Evolutionary conservation across 1,139 yeast genomes (phyloP), one percentile per base, ranked within the genome.

Genomic region (Saccharomyces hybrid): DNA sequence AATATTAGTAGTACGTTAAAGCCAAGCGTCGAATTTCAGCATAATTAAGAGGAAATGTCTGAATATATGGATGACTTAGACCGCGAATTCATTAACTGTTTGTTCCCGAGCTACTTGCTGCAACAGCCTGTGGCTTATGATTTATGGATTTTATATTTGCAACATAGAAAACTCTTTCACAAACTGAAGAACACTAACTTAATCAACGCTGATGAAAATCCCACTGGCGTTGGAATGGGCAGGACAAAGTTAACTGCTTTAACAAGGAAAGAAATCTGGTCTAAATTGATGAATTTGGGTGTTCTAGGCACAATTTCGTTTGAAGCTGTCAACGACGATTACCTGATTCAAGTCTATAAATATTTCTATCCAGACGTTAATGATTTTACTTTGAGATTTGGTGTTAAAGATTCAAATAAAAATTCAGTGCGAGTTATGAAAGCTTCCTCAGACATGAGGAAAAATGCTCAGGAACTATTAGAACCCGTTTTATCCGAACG

Each of bases 91-190:
- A 55, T 68, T 16, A 55, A 56, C 16, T 55, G 62, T 16, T 53
- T 68, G 7, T 68, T 63, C 53, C 72, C 72, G 8, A 59, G 59
- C 27, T 68, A 68, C 51, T 53, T 68, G 49, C 48, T 67, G 25
- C 60, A 65, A 46, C 72, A 68, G 50, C 72, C 72, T 25, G 59
- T 67, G n/a, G 69, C 66, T 1, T 62, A 66, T 44, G 64, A 64
- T 19, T 52, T 68, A 34, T 62, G 67, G 65, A 54, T 57, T 44
- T 31, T 59, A 5, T 68, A 67, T 54, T 58, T 57, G 52, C 58
- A 58, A 29, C 62, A 67, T 47, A 64, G 62, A 57, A 64, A 62
- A 49, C 52, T 66, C 14, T 66, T 68, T 54, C 60, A 60, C 48
- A 60, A 64, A 49, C 51, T 60, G 19, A 61, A 60, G 34, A 54